Base-by-base conservation (phyloP, 2,329 filamentous ascomycete species). In the Stenocarpella maydis region DNA sequence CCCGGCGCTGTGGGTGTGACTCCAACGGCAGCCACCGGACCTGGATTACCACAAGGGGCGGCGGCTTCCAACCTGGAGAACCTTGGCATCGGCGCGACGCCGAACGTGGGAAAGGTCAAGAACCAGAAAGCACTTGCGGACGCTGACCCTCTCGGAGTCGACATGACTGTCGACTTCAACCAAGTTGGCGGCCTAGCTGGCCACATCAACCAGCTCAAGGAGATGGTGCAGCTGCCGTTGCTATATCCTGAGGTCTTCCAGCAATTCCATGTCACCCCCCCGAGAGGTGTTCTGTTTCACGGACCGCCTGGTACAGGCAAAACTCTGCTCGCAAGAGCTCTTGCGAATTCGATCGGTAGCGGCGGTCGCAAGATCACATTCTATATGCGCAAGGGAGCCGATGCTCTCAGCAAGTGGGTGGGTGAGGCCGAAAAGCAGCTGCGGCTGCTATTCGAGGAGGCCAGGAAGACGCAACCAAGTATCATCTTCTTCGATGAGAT, bases 401-500 rank as follows among this genome's bases (percentile, higher is more conserved):
- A 99, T 86, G 95, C 95, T 19, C 84, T 99, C 72, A 98, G 95
- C 80, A 99, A 99, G 81, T 99, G 96, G 96, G 96, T 99, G 65
- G 96, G 96, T 77, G 96, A 99, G 81, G 96, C 97, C 12, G 96
- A 99, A 81, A 92, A 95, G 80, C 96, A 99, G 78, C 88, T 99
- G 66, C 91, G 96, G 54, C 83, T 98, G 69, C 86, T 99, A 6
- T 99, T 99, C 73, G 96, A 98, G 75, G 96, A 99, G 80, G 96
- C 96, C 19, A 88, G 95, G 71, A 96, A 94, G 79, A 98, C 92
- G 1, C 96, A 99, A 77, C 96, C 96, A 0, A 98, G 95, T 79
- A 99, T 99, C 80, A 99, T 99, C 79, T 99, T 99, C 84, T 98
- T 99, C 75, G 96, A 99, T 78, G 96, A 99, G 80, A 99, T 99